Conservation (phyloP, 495 filamentous ascomycete species). For the Podospora appendiculata region DNA sequence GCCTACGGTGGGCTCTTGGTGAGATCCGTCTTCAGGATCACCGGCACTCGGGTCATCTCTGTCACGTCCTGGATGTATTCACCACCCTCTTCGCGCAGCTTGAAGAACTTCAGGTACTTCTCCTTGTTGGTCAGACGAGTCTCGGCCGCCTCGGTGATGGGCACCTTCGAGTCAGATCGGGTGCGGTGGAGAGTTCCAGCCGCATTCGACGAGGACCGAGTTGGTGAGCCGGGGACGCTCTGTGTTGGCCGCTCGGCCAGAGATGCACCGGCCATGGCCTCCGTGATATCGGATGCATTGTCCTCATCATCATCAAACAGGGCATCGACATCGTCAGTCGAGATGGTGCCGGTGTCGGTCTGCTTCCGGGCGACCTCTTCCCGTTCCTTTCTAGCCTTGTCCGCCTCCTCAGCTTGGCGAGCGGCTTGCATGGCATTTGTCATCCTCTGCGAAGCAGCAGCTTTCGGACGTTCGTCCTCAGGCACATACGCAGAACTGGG, state of each 20-base stretch:
- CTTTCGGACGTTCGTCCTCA: conserved; percentile 91
- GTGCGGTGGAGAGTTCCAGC: conserved; percentile 74
- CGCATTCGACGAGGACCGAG: conserved; percentile 61
- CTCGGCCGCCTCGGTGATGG: conserved; percentile 62
- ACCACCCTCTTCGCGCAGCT: conserved; percentile 82
- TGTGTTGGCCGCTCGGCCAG: conserved; percentile 83
- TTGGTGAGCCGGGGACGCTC: conserved; percentile 90
- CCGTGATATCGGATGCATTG: conserved; percentile 74
- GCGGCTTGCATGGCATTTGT: conserved; percentile 69
- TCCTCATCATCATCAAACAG: conserved; percentile 94
- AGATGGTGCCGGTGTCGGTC: conserved; percentile 87
- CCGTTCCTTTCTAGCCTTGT: conserved; percentile 67
- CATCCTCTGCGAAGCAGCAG: conserved; percentile 55
- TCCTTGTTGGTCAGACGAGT: conserved; percentile 84
- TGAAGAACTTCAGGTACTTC: conserved; percentile 88
- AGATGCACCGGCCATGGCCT: conserved; percentile 79
- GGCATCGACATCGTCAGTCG: conserved; percentile 82
- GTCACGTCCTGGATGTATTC: conserved; percentile 97
- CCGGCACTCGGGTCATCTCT: conserved; percentile 93
- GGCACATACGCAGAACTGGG: conserved; percentile 94
- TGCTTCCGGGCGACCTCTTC: conserved; percentile 85
- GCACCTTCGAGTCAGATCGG: conserved; percentile 86
- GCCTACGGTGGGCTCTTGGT: conserved; percentile 98
- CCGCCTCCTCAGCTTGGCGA: conserved; percentile 70
- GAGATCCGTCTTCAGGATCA: conserved; percentile 96